These are phyloP conservation scores for Aspergillus arachidicola DNA, from an alignment of 2,329 filamentous ascomycete genomes.

Conservation along the genomic window DNA sequence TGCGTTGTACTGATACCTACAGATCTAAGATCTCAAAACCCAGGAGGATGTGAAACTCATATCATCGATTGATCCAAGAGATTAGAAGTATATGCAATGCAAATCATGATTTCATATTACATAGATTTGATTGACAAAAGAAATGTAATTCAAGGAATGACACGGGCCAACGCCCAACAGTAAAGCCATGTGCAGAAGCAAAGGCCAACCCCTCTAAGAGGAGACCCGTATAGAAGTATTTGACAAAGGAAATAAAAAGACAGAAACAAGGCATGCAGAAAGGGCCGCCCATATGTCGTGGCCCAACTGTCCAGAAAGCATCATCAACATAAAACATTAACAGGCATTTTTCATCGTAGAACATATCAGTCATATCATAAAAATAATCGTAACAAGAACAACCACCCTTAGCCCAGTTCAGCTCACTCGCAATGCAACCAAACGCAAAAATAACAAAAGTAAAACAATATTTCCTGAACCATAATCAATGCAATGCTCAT, in stretches of 20 bases:
- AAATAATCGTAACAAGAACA: constrained; percentile 23
- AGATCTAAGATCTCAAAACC: neutral
- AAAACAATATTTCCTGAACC: constrained; percentile 8
- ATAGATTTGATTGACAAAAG: constrained; percentile 10
- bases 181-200: neutral
- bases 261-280: constrained; percentile 8
- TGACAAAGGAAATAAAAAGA: constrained; percentile 10
- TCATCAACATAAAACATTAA: constrained; percentile 21
- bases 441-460: constrained; percentile 1
- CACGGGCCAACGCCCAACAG: neutral
- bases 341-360: constrained; percentile 23
- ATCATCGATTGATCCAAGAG: neutral
- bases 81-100: constrained; percentile 8
- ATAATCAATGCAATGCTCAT: constrained; percentile 8
- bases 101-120: constrained; percentile 6
- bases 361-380: constrained; percentile 29
- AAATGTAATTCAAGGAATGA: constrained; percentile 19
- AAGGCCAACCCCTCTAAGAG: neutral
- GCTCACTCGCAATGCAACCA: constrained; percentile 23
- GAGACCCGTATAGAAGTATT: constrained; percentile 5
- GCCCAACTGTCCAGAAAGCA: constrained; percentile 18
- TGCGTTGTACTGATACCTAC: neutral
- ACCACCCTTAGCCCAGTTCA: constrained; percentile 18
- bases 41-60: neutral
- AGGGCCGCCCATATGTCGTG: constrained; percentile 14